phyloP scores from a whole-genome alignment of 345 rosid species.

The Pugionium cornutum region DNA sequence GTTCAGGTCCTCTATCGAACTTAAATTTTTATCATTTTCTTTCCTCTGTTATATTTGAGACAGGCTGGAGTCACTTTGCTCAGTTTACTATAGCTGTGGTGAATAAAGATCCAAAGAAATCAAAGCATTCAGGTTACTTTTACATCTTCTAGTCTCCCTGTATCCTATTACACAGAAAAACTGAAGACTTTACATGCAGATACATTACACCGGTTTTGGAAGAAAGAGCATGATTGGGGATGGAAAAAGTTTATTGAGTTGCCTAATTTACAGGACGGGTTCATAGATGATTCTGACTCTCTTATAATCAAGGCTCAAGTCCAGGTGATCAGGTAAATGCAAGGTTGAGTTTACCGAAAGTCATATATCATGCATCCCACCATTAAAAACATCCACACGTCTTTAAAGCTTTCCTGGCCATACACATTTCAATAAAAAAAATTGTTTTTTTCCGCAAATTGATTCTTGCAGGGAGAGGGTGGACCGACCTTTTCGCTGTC shows the following conservation, averaged over 20 bases:
- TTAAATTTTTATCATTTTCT: constrained; percentile 7
- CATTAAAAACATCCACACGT: not conserved
- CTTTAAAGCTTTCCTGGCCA: not conserved
- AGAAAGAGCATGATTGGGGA: constrained; percentile 97
- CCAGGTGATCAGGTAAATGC: constrained; percentile 82
- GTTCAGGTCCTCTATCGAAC: constrained; percentile 1
- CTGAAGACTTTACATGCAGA: constrained; percentile 50
- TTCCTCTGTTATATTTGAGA: constrained; percentile 25
- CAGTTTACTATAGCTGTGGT: constrained; percentile 93
- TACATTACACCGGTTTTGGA: constrained; percentile 86
- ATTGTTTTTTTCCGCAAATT: not conserved
- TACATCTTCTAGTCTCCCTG: constrained; percentile 19
- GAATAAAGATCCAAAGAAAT: constrained; percentile 87
- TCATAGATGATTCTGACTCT: constrained; percentile 77
- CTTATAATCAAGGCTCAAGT: constrained; percentile 93
- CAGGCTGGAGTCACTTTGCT: constrained; percentile 98
- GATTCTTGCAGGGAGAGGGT: constrained; percentile 68
- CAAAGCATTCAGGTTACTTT: constrained; percentile 78
- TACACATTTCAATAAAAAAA: not conserved
- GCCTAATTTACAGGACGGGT: constrained; percentile 79
- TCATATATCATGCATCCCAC: constrained; percentile 5
- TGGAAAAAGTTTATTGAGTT: constrained; percentile 96
- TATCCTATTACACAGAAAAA: constrained; percentile 21
- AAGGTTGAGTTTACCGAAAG: constrained; percentile 23
- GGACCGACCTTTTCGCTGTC: constrained; percentile 94